phyloP scores from a whole-genome alignment of 1,139 yeast genomes.

The Pichia sp. region DNA sequence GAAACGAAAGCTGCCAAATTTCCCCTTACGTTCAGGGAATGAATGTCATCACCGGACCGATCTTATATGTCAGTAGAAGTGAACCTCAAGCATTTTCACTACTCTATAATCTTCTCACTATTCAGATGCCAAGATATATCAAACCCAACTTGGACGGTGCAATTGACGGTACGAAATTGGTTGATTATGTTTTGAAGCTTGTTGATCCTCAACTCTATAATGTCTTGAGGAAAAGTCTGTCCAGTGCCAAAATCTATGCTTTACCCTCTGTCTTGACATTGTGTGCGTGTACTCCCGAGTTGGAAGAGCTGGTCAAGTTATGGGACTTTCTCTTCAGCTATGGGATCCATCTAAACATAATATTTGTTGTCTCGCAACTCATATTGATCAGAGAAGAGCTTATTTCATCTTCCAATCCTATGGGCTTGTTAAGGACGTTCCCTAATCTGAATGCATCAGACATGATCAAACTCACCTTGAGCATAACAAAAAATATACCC shows the following conservation, averaged over 20 bases:
- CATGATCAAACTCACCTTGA: slow-evolving; percentile 64
- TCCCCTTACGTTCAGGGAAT: slow-evolving; percentile 79
- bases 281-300: slow-evolving; percentile 86
- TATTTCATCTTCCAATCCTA: slow-evolving; percentile 56
- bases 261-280: slow-evolving; percentile 82
- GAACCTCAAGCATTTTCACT: slow-evolving; percentile 84
- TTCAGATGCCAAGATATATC: slow-evolving; percentile 70
- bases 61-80: slow-evolving; percentile 64
- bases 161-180: slow-evolving; percentile 62
- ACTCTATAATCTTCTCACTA: slow-evolving; percentile 48
- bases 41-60: slow-evolving; percentile 83
- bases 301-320: slow-evolving; percentile 61
- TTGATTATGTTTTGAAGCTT: slow-evolving; percentile 61
- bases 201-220: slow-evolving; percentile 68
- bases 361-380: slow-evolving; percentile 80
- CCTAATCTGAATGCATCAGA: slow-evolving; percentile 69
- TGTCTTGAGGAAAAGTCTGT: slow-evolving; percentile 51
- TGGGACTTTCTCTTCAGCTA: slow-evolving; percentile 93
- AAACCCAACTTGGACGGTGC: slow-evolving; percentile 77
- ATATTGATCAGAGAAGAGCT: slow-evolving; percentile 58
- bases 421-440: slow-evolving; percentile 63
- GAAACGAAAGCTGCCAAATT: not conserved
- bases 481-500: slow-evolving; percentile 75
- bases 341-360: slow-evolving; percentile 81
- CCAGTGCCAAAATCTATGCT: slow-evolving; percentile 81